Evolutionary conservation across 208 protist species (phyloP).

Genomic region (Phytomonas serpens): DNA sequence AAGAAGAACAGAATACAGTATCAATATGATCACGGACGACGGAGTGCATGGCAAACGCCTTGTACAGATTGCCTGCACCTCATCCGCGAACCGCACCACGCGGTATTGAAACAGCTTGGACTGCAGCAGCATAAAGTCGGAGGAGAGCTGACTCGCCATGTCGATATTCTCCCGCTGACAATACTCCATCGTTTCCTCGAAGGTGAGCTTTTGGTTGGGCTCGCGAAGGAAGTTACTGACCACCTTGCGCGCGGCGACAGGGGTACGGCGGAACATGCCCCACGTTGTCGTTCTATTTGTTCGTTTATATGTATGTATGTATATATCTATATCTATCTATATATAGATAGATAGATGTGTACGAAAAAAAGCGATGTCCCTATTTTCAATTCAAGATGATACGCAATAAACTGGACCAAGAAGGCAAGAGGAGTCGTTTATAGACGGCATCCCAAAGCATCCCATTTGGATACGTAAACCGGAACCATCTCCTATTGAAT

Average conservation of each 20-base stretch:
- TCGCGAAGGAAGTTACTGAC: slow-evolving; percentile 61
- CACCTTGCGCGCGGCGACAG: slow-evolving; percentile 18
- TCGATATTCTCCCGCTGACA: slow-evolving; percentile 51
- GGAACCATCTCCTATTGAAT: too few species aligned
- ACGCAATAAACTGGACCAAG: neutral
- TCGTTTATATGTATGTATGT: slow-evolving; percentile 7
- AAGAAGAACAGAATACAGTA: slow-evolving; percentile 31
- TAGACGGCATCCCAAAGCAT: neutral
- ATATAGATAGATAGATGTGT: neutral
- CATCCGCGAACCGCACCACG: slow-evolving; percentile 55
- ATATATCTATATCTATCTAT: slow-evolving; percentile 8
- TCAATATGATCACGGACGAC: slow-evolving; percentile 19
- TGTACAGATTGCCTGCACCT: slow-evolving; percentile 35
- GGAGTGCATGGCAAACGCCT: slow-evolving; percentile 44
- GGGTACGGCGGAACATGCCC: slow-evolving; percentile 38
- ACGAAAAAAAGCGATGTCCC: neutral
- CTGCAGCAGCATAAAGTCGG: slow-evolving; percentile 62
- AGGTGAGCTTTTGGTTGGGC: slow-evolving; percentile 36
- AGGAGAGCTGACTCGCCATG: slow-evolving; percentile 56
- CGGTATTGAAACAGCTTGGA: slow-evolving; percentile 64
- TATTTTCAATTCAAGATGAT: neutral
- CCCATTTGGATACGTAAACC: neutral
- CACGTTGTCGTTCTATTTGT: slow-evolving; percentile 2
- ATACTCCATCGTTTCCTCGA: slow-evolving; percentile 38
- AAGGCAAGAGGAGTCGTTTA: neutral